Evolutionary conservation across 371 early-diverging fungal species (phyloP).

Genomic region (Syncephalastrum racemosum): DNA sequence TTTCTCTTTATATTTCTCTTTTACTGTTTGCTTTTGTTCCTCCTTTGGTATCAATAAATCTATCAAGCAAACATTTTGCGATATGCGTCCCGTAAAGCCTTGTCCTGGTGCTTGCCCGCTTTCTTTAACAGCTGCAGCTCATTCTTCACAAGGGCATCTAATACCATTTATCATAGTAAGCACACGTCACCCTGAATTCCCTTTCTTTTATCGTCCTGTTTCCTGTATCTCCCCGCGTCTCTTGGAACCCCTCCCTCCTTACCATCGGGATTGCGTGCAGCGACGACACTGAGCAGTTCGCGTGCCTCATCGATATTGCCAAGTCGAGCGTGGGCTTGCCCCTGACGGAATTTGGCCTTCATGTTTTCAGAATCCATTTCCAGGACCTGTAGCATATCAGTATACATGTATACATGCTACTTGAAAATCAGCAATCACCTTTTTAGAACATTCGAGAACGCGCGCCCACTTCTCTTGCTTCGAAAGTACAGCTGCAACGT

Average conservation of each 20-base stretch:
- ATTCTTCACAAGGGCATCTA: no score
- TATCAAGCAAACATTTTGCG: no score
- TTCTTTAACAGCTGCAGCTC: no score
- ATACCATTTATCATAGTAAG: no score
- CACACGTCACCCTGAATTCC: no score
- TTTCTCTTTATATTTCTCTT: no score
- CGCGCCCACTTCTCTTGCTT: constrained; percentile 45
- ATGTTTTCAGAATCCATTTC: constrained; percentile 31
- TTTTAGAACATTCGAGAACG: constrained; percentile 32
- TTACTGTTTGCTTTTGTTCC: no score
- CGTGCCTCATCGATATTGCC: constrained; percentile 34
- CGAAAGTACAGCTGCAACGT: constrained; percentile 27
- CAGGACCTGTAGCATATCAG: constrained; percentile 13
- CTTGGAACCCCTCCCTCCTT: constrained; percentile 4
- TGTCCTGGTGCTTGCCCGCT: no score
- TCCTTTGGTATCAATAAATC: no score
- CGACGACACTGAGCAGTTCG: constrained; percentile 19
- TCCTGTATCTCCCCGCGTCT: no score
- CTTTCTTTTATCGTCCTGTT: no score
- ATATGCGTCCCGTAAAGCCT: no score
- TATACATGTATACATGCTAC: not conserved
- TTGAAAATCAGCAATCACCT: constrained; percentile 16
- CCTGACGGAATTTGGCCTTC: constrained; percentile 43
- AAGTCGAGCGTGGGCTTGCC: constrained; percentile 34
- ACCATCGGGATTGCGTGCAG: constrained; percentile 34